Conservation (phyloP, 2,329 filamentous ascomycete species). For the Cytospora schulzeri region DNA sequence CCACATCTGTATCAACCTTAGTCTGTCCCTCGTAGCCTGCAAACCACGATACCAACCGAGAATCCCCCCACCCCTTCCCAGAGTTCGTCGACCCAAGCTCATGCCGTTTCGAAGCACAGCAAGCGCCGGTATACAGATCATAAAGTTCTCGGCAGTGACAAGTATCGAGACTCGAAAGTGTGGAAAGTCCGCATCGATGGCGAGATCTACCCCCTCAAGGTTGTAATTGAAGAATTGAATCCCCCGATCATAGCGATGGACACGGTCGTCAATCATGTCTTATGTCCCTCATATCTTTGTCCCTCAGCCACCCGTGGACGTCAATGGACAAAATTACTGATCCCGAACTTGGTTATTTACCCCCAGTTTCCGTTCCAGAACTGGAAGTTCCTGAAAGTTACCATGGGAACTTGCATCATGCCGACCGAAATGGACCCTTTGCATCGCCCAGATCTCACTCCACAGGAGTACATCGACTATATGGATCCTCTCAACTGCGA, state of each 20-base stretch:
- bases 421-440: background rate
- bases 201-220: background rate
- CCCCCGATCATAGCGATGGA: background rate
- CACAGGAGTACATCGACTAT: background rate
- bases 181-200: background rate
- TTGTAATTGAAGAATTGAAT: background rate
- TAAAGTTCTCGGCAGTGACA: background rate
- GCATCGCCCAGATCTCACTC: background rate
- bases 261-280: no score
- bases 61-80: background rate
- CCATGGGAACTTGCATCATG: background rate
- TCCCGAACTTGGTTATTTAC: background rate
- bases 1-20: background rate
- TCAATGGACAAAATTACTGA: background rate
- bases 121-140: background rate
- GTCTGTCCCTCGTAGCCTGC: background rate
- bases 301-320: no score
- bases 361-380: background rate
- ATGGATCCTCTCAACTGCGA: background rate
- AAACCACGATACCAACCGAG: background rate
- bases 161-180: background rate
- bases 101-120: background rate
- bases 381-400: background rate
- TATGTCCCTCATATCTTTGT: background rate
- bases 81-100: background rate